phyloP scores from a whole-genome alignment of 2,329 filamentous ascomycete species.

The Penicillium sp. region DNA sequence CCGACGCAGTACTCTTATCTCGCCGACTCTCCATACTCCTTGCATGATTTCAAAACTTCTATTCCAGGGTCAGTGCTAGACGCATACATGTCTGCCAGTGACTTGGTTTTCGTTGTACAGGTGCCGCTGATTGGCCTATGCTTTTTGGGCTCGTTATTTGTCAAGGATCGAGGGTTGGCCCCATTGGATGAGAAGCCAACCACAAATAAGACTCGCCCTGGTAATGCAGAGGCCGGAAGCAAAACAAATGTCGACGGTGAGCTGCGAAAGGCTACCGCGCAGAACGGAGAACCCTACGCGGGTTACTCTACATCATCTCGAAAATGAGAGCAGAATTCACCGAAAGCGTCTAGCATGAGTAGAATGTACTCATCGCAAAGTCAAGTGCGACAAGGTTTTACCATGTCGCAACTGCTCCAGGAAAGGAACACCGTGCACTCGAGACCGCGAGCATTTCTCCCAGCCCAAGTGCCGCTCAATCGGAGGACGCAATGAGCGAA shows the following conservation, averaged over 20 bases:
- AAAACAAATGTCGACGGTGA: neutral
- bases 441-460: constrained; percentile 11
- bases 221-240: neutral
- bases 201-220: neutral
- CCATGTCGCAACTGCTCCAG: constrained; percentile 39
- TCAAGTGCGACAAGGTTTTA: constrained; percentile 41
- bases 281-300: neutral
- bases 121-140: constrained; percentile 50
- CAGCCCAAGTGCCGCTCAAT: constrained; percentile 4
- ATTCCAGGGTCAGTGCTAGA: constrained; percentile 40
- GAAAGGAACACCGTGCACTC: constrained; percentile 9
- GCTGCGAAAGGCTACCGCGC: neutral
- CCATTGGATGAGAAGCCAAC: neutral
- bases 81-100: constrained; percentile 51
- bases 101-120: constrained; percentile 53
- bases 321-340: constrained; percentile 9
- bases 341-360: constrained; percentile 27
- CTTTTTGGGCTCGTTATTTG: constrained; percentile 47
- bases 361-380: constrained; percentile 27
- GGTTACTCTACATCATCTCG: neutral
- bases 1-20: neutral
- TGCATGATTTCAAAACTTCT: neutral
- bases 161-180: constrained; percentile 48
- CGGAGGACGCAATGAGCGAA: constrained; percentile 1
- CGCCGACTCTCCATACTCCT: neutral